Conservation (phyloP, 2,329 filamentous ascomycete species). For the Fusarium austroafricanum region DNA sequence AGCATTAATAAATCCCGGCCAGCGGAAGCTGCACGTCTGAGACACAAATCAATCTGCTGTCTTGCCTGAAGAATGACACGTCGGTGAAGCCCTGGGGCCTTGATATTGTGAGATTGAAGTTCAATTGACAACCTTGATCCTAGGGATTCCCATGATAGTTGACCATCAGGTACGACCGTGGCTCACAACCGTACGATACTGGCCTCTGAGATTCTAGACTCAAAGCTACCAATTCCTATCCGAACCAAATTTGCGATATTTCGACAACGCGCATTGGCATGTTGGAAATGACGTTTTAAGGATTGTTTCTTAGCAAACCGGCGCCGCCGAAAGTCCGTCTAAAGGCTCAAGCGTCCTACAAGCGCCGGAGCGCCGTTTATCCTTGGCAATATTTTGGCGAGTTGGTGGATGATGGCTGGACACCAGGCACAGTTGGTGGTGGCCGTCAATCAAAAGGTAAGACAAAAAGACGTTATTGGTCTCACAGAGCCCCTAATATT, state of each 20-base stretch:
- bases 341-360: slow-evolving; percentile 29
- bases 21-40: neutral
- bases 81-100: neutral
- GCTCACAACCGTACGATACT: neutral
- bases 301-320: slow-evolving; percentile 24
- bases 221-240: slow-evolving; percentile 10
- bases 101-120: neutral
- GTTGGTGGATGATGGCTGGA: slow-evolving; percentile 4
- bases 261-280: slow-evolving; percentile 15
- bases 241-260: slow-evolving; percentile 32
- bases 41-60: slow-evolving; percentile 10
- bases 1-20: slow-evolving; percentile 12
- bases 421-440: slow-evolving; percentile 16
- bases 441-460: slow-evolving; percentile 21
- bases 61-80: neutral
- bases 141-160: neutral
- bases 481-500: slow-evolving; percentile 28
- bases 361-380: slow-evolving; percentile 34
- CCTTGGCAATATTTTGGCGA: neutral
- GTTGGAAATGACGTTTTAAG: slow-evolving; percentile 40
- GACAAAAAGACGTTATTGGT: slow-evolving; percentile 39
- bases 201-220: slow-evolving; percentile 22
- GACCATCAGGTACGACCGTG: neutral
- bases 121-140: neutral
- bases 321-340: slow-evolving; percentile 24